Base-by-base conservation (phyloP, 2,329 filamentous ascomycete species). In the Phaeosphaeriaceae sp. region DNA sequence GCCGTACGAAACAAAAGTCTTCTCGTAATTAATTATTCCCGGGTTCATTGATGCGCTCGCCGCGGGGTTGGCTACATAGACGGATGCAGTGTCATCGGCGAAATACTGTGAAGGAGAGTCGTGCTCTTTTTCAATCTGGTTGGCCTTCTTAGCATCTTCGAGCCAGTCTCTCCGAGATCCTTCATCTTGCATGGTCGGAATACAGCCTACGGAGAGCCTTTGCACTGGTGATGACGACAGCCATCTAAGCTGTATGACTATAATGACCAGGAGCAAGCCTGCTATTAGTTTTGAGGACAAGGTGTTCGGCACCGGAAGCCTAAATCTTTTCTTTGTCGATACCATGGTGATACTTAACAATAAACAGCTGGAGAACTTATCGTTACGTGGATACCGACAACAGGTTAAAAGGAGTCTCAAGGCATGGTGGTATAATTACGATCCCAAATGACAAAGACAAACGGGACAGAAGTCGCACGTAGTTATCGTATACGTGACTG, bases 1-100 rank as follows among this genome's bases (percentile, higher is more conserved):
- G 16, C 60, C 60, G 20, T 65, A 59, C 11, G 49, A 48, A 12
- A 58, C 37, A 42, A 61, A 58, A 9, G 35, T 54, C 16, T 44
- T 45, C 12, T 20, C 15, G 34, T 46, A 46, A 18, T 50, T 46
- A 32, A 42, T 7, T n/a, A 23, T 5, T n/a, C n/a, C n/a, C n/a
- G n/a, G n/a, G n/a, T 18, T 7, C 11, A 26, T 15, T 11, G 35
- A 17, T 12, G 18, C 35, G n/a, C 28, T 12, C 18, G 21, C 12
- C 11, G 43, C 12, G 34, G 43, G 35, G 4, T 30, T 32, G 11
- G 43, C 7, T 12, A 11, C 26, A 28, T 33, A 17, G 7, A 35
- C 35, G 18, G 35, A 33, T 28, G 41, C 16, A 16, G 35, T 37
- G 28, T 15, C 26, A n/a, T 39, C 43, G 26, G 35, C 7, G 16